phyloP scores from a whole-genome alignment of 768 basidiomycete species.

The Amanita rubescens region DNA sequence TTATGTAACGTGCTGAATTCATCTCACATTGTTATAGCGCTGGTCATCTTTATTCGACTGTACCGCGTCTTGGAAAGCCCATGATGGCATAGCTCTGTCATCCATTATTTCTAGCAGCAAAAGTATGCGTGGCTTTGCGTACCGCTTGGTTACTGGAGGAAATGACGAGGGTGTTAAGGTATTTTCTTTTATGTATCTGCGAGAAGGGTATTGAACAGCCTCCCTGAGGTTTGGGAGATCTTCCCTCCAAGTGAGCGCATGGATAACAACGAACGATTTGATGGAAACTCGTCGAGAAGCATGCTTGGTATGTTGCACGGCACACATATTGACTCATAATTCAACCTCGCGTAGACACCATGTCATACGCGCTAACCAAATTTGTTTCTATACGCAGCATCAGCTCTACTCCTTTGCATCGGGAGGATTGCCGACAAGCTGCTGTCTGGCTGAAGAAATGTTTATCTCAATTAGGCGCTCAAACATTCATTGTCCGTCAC shows the following conservation, averaged over 20 bases:
- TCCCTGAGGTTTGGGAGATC: slow-evolving; percentile 51
- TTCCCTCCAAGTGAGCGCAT: slow-evolving; percentile 22
- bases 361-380: slow-evolving; percentile 74
- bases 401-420: slow-evolving; percentile 55
- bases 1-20: not conserved
- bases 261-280: slow-evolving; percentile 10
- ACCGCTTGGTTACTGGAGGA: slow-evolving; percentile 65
- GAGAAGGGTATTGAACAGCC: not conserved
- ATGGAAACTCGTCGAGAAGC: slow-evolving; percentile 11
- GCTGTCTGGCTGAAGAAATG: slow-evolving; percentile 91
- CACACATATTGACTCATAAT: slow-evolving; percentile 14
- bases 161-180: slow-evolving; percentile 86
- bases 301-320: slow-evolving; percentile 18
- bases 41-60: slow-evolving; percentile 85
- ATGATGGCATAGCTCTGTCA: slow-evolving; percentile 77
- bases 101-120: slow-evolving; percentile 46
- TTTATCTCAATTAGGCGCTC: slow-evolving; percentile 81
- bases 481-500: slow-evolving; percentile 57
- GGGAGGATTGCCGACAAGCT: slow-evolving; percentile 89
- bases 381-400: slow-evolving; percentile 87
- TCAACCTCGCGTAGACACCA: slow-evolving; percentile 41
- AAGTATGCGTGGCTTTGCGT: slow-evolving; percentile 20
- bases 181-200: not conserved
- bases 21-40: slow-evolving; percentile 34
- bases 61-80: slow-evolving; percentile 75